phyloP scores from a whole-genome alignment of 2,329 filamentous ascomycete species.

The Aspergillus fijiensis region DNA sequence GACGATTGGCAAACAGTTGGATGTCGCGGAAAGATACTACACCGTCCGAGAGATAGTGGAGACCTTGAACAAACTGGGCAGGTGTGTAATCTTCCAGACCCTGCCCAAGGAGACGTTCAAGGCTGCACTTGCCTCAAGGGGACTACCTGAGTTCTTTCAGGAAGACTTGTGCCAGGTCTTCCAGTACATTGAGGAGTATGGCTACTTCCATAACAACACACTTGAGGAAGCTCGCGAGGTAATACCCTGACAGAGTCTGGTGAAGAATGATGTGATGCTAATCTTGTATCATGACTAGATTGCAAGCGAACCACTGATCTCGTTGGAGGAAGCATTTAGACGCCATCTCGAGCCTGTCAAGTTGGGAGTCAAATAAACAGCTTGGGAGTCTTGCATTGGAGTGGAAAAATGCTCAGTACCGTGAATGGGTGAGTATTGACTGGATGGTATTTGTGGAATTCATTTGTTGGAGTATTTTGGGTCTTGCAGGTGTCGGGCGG shows the following conservation, averaged over 20 bases:
- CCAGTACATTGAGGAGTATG: slow-evolving; percentile 49
- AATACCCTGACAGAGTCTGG: neutral
- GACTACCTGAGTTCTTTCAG: slow-evolving; percentile 42
- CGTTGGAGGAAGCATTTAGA: too few species aligned
- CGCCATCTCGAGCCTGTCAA: too few species aligned
- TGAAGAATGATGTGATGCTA: too few species aligned
- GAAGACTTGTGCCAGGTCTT: slow-evolving; percentile 55
- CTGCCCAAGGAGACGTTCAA: slow-evolving; percentile 33
- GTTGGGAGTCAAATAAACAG: too few species aligned
- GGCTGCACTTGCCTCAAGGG: slow-evolving; percentile 32
- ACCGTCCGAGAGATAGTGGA: slow-evolving; percentile 43
- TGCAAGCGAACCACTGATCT: too few species aligned
- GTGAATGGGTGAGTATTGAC: too few species aligned
- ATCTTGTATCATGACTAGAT: too few species aligned
- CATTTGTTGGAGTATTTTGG: too few species aligned
- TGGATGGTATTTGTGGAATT: too few species aligned
- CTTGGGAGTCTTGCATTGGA: too few species aligned
- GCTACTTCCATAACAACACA: slow-evolving; percentile 50
- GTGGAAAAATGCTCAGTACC: too few species aligned
- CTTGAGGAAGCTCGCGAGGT: slow-evolving; percentile 3
- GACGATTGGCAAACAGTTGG: slow-evolving; percentile 46
- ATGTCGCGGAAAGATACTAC: slow-evolving; percentile 46
- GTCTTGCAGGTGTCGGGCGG: too few species aligned
- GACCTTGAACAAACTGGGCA: slow-evolving; percentile 39
- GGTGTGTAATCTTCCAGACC: slow-evolving; percentile 27